These are phyloP conservation scores for Trypanosoma theileri DNA, from an alignment of 208 protist genomes.

Conservation along the genomic window DNA sequence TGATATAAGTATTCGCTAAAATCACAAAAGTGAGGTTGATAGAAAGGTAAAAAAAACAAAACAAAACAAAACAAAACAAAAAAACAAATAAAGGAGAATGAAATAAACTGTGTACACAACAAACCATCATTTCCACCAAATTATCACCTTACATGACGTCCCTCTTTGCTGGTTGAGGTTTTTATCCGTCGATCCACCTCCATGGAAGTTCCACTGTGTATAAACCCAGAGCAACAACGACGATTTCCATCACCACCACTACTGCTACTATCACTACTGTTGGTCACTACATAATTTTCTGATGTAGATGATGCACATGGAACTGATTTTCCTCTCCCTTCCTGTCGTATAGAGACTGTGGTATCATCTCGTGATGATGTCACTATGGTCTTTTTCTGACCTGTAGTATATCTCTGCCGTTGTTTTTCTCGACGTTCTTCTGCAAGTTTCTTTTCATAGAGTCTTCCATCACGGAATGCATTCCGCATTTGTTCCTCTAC, in stretches of 20 bases:
- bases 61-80: too few species aligned
- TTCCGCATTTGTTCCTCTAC: slow-evolving; percentile 71
- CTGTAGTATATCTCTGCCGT: not conserved
- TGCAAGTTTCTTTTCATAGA: slow-evolving; percentile 34
- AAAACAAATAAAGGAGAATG: too few species aligned
- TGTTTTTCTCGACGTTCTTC: slow-evolving; percentile 32
- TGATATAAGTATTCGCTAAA: too few species aligned
- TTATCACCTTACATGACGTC: not conserved
- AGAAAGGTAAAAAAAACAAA: too few species aligned
- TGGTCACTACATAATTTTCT: not conserved
- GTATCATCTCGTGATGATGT: not conserved
- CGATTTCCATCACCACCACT: not conserved
- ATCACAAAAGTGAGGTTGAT: too few species aligned
- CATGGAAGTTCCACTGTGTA: not conserved
- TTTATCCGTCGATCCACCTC: not conserved
- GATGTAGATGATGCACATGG: not conserved
- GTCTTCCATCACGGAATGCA: slow-evolving; percentile 70
- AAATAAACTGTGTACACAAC: too few species aligned
- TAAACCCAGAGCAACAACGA: not conserved
- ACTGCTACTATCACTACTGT: slow-evolving; percentile 3
- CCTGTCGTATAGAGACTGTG: not conserved
- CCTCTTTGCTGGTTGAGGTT: not conserved
- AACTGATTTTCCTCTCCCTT: not conserved
- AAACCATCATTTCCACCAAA: too few species aligned
- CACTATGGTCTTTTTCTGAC: not conserved